These are phyloP conservation scores for Dipodascus geniculatus DNA, from an alignment of 805 yeast species.

Conservation along the genomic window DNA sequence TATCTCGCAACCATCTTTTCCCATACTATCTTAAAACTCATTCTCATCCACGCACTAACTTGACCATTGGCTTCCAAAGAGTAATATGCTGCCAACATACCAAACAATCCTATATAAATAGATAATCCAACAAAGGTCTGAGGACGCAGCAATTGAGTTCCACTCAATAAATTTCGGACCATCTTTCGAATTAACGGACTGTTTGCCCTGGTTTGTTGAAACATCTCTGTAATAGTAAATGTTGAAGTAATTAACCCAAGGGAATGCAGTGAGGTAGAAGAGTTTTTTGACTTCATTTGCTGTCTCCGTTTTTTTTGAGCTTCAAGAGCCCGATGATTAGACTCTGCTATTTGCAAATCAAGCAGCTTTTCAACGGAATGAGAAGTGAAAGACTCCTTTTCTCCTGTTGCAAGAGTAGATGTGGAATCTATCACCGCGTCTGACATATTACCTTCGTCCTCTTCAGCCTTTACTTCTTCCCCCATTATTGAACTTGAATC, in stretches of 20 bases:
- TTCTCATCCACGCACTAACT: neutral
- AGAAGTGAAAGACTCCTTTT: neutral
- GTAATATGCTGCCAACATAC: neutral
- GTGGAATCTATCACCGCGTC: neutral
- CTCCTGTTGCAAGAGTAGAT: neutral
- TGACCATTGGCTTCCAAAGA: neutral
- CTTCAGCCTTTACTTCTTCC: neutral
- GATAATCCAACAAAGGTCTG: neutral
- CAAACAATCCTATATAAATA: neutral
- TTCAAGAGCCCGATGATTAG: neutral
- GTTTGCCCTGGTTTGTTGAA: neutral
- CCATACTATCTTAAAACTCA: neutral
- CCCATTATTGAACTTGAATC: neutral
- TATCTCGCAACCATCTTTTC: neutral
- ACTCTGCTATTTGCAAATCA: neutral
- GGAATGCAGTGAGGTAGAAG: neutral
- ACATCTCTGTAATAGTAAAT: neutral
- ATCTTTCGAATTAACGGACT: neutral
- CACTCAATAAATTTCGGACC: neutral
- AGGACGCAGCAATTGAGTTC: neutral
- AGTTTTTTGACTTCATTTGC: neutral
- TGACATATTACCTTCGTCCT: neutral
- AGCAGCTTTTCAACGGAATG: neutral
- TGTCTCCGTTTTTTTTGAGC: neutral
- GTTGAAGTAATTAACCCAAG: neutral